Conservation (phyloP, 169 alveolate species). For the Eimeria nieschulzi region DNA sequence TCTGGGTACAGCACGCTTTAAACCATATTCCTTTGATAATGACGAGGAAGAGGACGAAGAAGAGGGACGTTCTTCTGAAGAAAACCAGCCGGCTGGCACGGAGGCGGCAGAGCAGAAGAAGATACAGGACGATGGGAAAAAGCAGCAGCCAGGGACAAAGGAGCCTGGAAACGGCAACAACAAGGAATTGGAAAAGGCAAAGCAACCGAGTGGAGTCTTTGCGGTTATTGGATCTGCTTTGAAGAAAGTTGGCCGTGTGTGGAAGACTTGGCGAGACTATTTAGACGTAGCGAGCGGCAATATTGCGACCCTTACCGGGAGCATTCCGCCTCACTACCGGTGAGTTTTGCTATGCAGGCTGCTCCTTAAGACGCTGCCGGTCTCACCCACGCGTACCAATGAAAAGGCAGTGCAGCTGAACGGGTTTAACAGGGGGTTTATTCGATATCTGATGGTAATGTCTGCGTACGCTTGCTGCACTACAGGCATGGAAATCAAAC, state of each 20-base stretch:
- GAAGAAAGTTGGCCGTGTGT: neutral
- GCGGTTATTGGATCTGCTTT: neutral
- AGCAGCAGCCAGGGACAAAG: neutral
- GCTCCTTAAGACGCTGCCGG: no score
- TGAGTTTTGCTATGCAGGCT: neutral
- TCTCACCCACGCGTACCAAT: no score
- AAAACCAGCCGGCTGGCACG: neutral
- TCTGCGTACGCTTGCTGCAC: neutral
- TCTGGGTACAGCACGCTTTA: neutral
- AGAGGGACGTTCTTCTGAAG: neutral
- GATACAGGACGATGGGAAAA: neutral
- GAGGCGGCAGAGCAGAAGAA: neutral
- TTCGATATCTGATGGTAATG: no score
- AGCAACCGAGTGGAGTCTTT: neutral
- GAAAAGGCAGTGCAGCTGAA: no score
- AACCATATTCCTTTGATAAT: neutral
- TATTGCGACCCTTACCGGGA: neutral
- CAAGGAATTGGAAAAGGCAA: neutral
- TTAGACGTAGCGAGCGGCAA: conserved; percentile 1
- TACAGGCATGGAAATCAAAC: conserved; percentile 1
- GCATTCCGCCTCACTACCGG: neutral
- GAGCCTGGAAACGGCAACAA: neutral
- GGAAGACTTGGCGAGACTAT: conserved; percentile 8
- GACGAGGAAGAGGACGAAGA: conserved; percentile 15
- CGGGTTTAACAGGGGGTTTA: no score